These are phyloP conservation scores for Astrothelium macrocarpum DNA, from an alignment of 495 filamentous ascomycete species.

Conservation along the genomic window DNA sequence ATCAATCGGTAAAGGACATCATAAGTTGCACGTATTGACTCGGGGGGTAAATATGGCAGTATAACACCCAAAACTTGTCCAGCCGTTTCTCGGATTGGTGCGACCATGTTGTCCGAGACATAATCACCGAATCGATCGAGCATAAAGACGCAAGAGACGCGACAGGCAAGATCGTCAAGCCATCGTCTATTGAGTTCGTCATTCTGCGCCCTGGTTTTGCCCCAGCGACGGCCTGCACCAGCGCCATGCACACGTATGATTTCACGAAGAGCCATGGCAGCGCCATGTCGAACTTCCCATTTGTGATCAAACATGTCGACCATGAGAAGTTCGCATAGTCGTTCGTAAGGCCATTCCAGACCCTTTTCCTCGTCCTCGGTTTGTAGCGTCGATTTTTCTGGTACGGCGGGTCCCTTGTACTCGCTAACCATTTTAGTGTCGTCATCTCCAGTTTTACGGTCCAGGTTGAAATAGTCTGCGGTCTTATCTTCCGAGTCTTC, in stretches of 20 bases:
- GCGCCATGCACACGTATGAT: conserved; percentile 83
- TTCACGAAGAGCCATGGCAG: conserved; percentile 89
- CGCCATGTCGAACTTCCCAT: conserved; percentile 97
- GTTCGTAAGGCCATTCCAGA: conserved; percentile 87
- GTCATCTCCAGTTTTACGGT: conserved; percentile 68
- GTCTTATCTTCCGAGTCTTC: conserved; percentile 43
- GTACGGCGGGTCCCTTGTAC: conserved; percentile 69
- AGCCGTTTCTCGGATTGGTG: conserved; percentile 89
- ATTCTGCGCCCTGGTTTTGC: conserved; percentile 64
- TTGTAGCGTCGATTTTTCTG: conserved; percentile 56
- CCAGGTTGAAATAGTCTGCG: conserved; percentile 79
- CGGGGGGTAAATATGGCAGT: conserved; percentile 63
- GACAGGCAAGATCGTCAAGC: conserved; percentile 88
- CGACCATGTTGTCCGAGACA: conserved; percentile 92
- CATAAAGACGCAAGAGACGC: conserved; percentile 90
- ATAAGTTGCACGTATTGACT: conserved; percentile 72
- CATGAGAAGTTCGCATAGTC: conserved; percentile 84
- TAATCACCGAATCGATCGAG: conserved; percentile 96
- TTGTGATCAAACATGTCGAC: conserved; percentile 86
- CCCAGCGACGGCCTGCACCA: conserved; percentile 73
- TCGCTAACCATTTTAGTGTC: conserved; percentile 88
- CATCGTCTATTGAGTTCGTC: conserved; percentile 67
- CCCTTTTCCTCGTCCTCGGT: conserved; percentile 65
- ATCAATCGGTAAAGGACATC: conserved; percentile 74
- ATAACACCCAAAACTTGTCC: conserved; percentile 92